Conservation (phyloP, 2,329 filamentous ascomycete species). For the Daldinia sp. region DNA sequence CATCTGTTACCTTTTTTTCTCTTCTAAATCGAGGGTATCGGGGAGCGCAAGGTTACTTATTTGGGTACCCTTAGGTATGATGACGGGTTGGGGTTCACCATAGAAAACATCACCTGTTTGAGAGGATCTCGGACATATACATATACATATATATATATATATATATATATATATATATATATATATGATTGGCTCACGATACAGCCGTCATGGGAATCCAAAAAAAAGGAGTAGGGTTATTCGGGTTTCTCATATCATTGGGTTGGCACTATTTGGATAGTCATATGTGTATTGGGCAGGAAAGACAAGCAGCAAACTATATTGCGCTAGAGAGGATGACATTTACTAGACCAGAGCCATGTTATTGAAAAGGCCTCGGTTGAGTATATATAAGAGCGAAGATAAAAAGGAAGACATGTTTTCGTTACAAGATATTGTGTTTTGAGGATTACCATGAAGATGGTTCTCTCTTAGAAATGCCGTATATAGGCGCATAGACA, state of each 20-base stretch:
- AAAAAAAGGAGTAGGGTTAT: slow-evolving; percentile 5
- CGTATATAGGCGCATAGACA: neutral
- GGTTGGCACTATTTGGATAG: slow-evolving; percentile 21
- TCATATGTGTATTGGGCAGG: neutral
- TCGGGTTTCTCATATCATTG: slow-evolving; percentile 12
- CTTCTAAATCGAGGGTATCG: neutral
- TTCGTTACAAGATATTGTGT: neutral
- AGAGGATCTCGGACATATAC: neutral
- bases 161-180: slow-evolving; percentile 1
- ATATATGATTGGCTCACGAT: slow-evolving; percentile 4
- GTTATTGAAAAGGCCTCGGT: neutral
- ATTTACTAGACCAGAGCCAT: neutral
- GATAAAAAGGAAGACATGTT: neutral
- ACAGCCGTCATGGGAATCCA: slow-evolving; percentile 10
- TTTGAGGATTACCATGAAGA: neutral
- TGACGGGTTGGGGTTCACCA: slow-evolving; percentile 4
- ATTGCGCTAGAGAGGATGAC: neutral
- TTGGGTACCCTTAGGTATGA: neutral
- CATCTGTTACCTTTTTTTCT: slow-evolving; percentile 20
- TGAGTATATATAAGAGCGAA: neutral
- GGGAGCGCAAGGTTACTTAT: slow-evolving; percentile 4
- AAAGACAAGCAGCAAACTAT: neutral
- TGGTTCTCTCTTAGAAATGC: neutral
- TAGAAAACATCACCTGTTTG: slow-evolving; percentile 12
- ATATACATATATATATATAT: slow-evolving; percentile 13